Conservation (phyloP, 2,329 filamentous ascomycete genomes). For the Aspergillus uvarum region DNA sequence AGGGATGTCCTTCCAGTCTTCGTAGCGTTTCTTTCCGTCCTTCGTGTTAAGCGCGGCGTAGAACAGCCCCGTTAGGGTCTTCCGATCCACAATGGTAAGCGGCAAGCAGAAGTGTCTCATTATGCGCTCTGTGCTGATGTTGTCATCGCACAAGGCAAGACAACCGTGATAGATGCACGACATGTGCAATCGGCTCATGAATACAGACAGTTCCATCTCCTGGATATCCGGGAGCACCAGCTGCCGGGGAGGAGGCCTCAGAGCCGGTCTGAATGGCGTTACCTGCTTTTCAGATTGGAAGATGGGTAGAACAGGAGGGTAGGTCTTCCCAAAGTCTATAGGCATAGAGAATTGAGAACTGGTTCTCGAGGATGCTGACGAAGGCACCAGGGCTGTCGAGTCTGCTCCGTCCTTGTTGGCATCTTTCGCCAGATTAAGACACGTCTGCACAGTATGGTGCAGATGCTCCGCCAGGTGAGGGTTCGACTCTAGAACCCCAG, state of each 20-base stretch:
- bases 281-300: neutral
- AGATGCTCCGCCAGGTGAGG: constrained; percentile 16
- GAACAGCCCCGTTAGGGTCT: constrained; percentile 18
- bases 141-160: constrained; percentile 15
- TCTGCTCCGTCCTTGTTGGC: constrained; percentile 2
- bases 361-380: neutral
- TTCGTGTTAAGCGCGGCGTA: constrained; percentile 19
- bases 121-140: constrained; percentile 17
- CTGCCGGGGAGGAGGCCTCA: neutral
- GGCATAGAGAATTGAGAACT: neutral
- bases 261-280: neutral
- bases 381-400: neutral
- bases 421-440: constrained; percentile 15
- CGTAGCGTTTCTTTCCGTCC: constrained; percentile 15
- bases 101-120: constrained; percentile 24
- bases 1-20: constrained; percentile 24
- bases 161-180: constrained; percentile 22
- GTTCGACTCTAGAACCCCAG: constrained; percentile 20
- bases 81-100: constrained; percentile 21
- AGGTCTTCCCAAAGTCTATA: neutral
- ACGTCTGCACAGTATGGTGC: constrained; percentile 23
- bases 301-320: neutral
- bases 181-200: constrained; percentile 22
- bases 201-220: constrained; percentile 19
- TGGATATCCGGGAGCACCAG: constrained; percentile 3